Conservation (phyloP, 192 early-diverging fungal species). For the Entomortierella lignicola region DNA sequence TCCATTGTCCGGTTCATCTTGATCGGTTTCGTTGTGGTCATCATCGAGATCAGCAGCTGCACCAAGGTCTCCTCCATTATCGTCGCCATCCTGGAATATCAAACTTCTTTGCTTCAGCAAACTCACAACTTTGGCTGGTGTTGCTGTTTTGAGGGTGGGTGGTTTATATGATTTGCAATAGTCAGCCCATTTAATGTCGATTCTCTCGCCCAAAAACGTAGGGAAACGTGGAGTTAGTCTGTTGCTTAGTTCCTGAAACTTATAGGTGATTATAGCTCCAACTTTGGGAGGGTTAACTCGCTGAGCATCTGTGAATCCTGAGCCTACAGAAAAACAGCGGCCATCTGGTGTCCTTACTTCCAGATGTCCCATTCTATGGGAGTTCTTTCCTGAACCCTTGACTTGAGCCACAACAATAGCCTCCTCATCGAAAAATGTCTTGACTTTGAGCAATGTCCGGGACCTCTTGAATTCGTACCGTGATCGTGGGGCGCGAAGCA, state of each 20-base stretch:
- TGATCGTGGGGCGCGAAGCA: conserved; percentile 58
- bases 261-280: conserved; percentile 59
- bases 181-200: conserved; percentile 45
- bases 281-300: conserved; percentile 67
- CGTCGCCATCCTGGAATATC: conserved; percentile 25
- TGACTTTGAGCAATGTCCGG: conserved; percentile 73
- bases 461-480: conserved; percentile 60
- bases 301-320: conserved; percentile 72
- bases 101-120: conserved; percentile 48
- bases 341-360: conserved; percentile 71
- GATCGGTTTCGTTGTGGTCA: background rate
- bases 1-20: background rate
- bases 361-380: conserved; percentile 66
- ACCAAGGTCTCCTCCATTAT: background rate
- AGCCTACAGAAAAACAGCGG: conserved; percentile 72
- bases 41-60: background rate
- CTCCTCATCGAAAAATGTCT: conserved; percentile 79
- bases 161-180: conserved; percentile 48
- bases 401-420: conserved; percentile 70
- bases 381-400: conserved; percentile 69
- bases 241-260: conserved; percentile 60
- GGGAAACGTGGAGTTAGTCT: conserved; percentile 58
- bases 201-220: conserved; percentile 54
- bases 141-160: conserved; percentile 35
- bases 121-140: conserved; percentile 37